These are phyloP conservation scores for Pichia ethanolica DNA, from an alignment of 805 yeast species.

Conservation along the genomic window DNA sequence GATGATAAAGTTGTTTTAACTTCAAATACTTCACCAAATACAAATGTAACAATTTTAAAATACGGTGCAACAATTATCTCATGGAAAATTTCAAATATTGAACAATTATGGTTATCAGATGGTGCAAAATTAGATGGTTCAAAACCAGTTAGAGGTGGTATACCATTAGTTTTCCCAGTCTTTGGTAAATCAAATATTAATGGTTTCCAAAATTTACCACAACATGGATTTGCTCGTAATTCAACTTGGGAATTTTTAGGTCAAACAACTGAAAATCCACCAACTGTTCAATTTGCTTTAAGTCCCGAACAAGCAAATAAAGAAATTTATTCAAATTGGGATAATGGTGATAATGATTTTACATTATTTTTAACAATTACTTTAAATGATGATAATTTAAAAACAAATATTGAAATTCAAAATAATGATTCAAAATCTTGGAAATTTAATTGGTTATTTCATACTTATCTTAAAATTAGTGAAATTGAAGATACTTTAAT, in stretches of 20 bases:
- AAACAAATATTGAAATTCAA: constrained; percentile 66
- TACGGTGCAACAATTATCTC: constrained; percentile 87
- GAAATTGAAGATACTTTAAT: constrained; percentile 77
- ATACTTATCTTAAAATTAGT: constrained; percentile 69
- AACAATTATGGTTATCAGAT: constrained; percentile 74
- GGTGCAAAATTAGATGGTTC: constrained; percentile 87
- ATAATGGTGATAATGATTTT: constrained; percentile 53
- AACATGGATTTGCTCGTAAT: constrained; percentile 93
- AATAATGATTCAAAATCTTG: constrained; percentile 60
- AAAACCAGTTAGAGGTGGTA: constrained; percentile 95
- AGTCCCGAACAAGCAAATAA: constrained; percentile 74
- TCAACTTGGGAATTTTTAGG: constrained; percentile 93
- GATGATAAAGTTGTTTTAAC: constrained; percentile 56
- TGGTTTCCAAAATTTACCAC: constrained; percentile 70
- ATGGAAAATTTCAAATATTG: constrained; percentile 67
- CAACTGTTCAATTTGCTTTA: constrained; percentile 84
- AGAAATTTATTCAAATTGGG: constrained; percentile 55
- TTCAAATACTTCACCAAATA: constrained; percentile 42
- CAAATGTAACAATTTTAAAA: constrained; percentile 63
- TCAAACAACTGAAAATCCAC: constrained; percentile 59
- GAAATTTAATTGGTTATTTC: constrained; percentile 93
- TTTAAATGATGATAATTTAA: constrained; percentile 49
- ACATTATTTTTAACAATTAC: constrained; percentile 65
- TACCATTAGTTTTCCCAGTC: constrained; percentile 92
- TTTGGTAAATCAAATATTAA: constrained; percentile 64